Conservation (phyloP, 2,329 filamentous ascomycete species). For the Amylocarpus encephaloides region DNA sequence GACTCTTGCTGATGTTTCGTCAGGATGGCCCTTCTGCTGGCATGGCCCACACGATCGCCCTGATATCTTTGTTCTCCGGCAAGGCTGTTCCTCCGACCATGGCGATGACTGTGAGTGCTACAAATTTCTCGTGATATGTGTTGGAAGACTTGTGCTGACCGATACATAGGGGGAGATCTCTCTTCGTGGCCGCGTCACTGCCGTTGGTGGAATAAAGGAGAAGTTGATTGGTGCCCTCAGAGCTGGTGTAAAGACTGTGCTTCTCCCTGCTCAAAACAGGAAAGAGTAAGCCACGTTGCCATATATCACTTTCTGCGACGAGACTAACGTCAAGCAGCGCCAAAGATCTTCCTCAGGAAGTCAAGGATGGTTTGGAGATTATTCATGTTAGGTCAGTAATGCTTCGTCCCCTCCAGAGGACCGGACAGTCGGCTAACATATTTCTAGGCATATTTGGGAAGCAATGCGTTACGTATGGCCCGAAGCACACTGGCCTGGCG, state of each 20-base stretch:
- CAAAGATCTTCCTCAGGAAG: slow-evolving; percentile 83
- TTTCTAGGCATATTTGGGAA: slow-evolving; percentile 79
- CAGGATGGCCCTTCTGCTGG: slow-evolving; percentile 83
- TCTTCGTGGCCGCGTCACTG: slow-evolving; percentile 81
- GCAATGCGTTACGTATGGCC: slow-evolving; percentile 89
- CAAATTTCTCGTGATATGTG: background rate
- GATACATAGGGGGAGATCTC: slow-evolving; percentile 53
- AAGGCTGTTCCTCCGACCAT: slow-evolving; percentile 84
- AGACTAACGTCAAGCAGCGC: slow-evolving; percentile 37
- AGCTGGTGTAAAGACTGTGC: slow-evolving; percentile 88
- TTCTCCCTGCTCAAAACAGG: slow-evolving; percentile 79
- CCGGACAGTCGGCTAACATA: slow-evolving; percentile 19
- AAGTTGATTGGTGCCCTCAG: slow-evolving; percentile 92
- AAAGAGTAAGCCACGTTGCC: slow-evolving; percentile 56
- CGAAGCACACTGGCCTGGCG: slow-evolving; percentile 74
- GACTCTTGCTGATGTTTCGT: slow-evolving; percentile 14
- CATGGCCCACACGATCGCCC: slow-evolving; percentile 85
- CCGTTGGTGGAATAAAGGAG: slow-evolving; percentile 97
- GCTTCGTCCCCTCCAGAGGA: slow-evolving; percentile 2
- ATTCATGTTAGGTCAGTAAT: slow-evolving; percentile 72
- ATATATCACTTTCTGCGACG: background rate
- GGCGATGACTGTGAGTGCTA: slow-evolving; percentile 74
- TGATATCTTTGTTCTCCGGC: slow-evolving; percentile 83
- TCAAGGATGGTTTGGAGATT: slow-evolving; percentile 80
- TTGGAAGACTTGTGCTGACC: slow-evolving; percentile 11